Base-by-base conservation (phyloP, 768 basidiomycete genomes). In the Boletus huronensis region DNA sequence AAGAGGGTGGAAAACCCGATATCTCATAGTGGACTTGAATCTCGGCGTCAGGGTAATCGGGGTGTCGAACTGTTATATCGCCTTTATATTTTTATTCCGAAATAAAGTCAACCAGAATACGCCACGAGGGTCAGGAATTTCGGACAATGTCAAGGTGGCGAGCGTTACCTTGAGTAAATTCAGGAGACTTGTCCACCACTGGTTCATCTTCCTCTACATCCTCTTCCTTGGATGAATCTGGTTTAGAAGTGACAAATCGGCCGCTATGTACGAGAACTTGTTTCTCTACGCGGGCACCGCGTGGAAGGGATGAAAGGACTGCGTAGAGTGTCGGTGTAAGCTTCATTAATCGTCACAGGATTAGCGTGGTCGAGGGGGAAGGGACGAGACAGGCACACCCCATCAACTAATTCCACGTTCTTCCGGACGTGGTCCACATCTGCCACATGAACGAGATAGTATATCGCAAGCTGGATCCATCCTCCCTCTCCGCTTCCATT, bases 211-310 rank as follows among this genome's bases (percentile, higher is more conserved):
- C 80, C 31, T 80, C 81, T 34, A 80, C 80, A 16, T 45, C 42
- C 8, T 45, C 58, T 45, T 34, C 50, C 14, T 13, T 5, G 34
- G 36, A 34, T 10, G 55, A 35, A 10, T 51, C 60, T 17, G 28
- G 23, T 46, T 79, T 79, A 5, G 58, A 50, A 14, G 76, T 50
- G n/a, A 68, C 57, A 52, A 77, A 79, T 34, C 80, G 78, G 3
- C 88, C 87, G 0, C 85, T 89, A 61, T 91, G 88, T 11, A 83
- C 65, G 7, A 89, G 58, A 2, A 85, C 82, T 64, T 93, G 90
- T 61, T 90, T 90, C 67, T 93, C 91, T 11, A 91, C 63, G 32
- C 81, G 67, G 1, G 89, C 91, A 51, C 75, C 77, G 61, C 87
- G 90, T 0, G 91, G 91, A 8, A 93, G 73, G 35, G 79, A 76